Conservation (phyloP, 345 rosid genomes). For the Erucastrum elatum region DNA sequence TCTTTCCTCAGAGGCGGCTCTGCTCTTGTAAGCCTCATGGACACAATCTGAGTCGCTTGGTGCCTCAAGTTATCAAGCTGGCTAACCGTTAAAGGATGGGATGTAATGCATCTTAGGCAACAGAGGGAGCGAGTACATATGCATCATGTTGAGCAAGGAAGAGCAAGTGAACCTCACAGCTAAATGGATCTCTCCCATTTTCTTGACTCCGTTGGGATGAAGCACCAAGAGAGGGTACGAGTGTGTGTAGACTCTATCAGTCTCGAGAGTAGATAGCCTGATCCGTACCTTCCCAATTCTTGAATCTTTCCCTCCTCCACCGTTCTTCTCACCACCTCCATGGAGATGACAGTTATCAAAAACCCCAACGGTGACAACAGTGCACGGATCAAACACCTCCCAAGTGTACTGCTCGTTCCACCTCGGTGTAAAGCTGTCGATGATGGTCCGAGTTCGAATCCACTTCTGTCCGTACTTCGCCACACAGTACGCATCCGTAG, state of each 20-base stretch:
- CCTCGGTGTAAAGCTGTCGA: slow-evolving; percentile 82
- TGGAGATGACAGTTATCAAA: slow-evolving; percentile 86
- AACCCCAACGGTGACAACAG: slow-evolving; percentile 86
- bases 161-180: slow-evolving; percentile 91
- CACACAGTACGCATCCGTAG: slow-evolving; percentile 93
- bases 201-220: slow-evolving; percentile 75
- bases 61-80: slow-evolving; percentile 90
- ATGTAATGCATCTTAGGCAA: slow-evolving; percentile 92
- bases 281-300: slow-evolving; percentile 85
- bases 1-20: slow-evolving; percentile 89
- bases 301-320: slow-evolving; percentile 54
- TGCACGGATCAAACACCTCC: slow-evolving; percentile 94
- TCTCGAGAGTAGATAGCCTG: slow-evolving; percentile 89
- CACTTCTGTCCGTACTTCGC: slow-evolving; percentile 94
- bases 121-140: slow-evolving; percentile 78
- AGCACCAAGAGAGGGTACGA: slow-evolving; percentile 84
- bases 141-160: slow-evolving; percentile 88
- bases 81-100: slow-evolving; percentile 77
- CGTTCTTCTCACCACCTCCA: slow-evolving; percentile 57
- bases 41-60: slow-evolving; percentile 86
- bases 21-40: slow-evolving; percentile 76
- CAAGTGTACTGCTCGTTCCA: slow-evolving; percentile 99
- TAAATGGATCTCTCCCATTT: slow-evolving; percentile 92
- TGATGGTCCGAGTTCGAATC: slow-evolving; percentile 86
- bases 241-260: slow-evolving; percentile 86